Evolutionary conservation across 495 filamentous ascomycete species (phyloP).

Genomic region (Aspergillus saccharolyticus): DNA sequence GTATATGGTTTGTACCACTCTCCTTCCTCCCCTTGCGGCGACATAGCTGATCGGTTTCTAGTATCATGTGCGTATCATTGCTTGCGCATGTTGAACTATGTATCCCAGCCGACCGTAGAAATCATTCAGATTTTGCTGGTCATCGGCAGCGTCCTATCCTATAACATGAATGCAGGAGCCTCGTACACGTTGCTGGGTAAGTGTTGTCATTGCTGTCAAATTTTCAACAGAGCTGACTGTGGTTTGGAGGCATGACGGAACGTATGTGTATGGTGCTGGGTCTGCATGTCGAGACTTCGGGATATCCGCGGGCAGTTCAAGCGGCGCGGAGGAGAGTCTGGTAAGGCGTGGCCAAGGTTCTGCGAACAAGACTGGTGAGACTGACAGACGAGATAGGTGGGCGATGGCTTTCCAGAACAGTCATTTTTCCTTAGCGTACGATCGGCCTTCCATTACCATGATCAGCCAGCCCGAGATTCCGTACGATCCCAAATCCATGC

Average conservation of each 20-base stretch:
- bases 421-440: conserved; percentile 57
- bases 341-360: conserved; percentile 19
- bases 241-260: conserved; percentile 48
- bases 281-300: conserved; percentile 49
- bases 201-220: conserved; percentile 6
- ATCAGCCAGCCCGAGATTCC: conserved; percentile 49
- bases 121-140: conserved; percentile 55
- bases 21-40: neutral
- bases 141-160: conserved; percentile 56
- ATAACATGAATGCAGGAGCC: conserved; percentile 62
- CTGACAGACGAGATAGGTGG: conserved; percentile 35
- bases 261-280: conserved; percentile 56
- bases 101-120: conserved; percentile 52
- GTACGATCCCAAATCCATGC: conserved; percentile 42
- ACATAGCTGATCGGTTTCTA: conserved; percentile 19
- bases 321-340: conserved; percentile 38
- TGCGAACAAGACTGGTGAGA: neutral
- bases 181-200: conserved; percentile 54
- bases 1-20: conserved; percentile 45
- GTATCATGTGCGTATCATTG: conserved; percentile 61
- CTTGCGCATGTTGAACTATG: conserved; percentile 57
- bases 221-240: conserved; percentile 4
- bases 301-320: conserved; percentile 34
- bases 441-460: conserved; percentile 51
- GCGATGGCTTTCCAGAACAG: conserved; percentile 58